Evolutionary conservation across 208 protist genomes (phyloP).

Genomic region (Acanthamoeba sp.): DNA sequence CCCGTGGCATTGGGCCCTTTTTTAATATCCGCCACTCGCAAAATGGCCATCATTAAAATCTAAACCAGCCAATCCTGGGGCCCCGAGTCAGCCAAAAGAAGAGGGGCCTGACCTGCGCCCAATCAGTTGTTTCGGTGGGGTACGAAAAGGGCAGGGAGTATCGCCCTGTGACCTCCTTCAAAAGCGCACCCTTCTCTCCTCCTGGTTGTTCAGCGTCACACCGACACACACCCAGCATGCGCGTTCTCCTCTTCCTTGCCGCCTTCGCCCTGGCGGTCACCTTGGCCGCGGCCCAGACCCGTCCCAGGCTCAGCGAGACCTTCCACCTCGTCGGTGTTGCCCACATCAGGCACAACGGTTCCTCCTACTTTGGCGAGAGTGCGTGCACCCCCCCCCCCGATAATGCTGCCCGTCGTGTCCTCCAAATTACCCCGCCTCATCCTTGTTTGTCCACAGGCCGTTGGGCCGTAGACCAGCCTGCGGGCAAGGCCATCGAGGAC

Average conservation of each 20-base stretch:
- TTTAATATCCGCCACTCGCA: too few species aligned
- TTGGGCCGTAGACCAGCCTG: background rate
- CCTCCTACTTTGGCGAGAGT: slow-evolving; percentile 21
- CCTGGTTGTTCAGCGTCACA: too few species aligned
- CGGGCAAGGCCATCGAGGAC: background rate
- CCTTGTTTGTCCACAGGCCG: background rate
- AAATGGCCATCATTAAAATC: too few species aligned
- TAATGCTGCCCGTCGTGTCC: too few species aligned
- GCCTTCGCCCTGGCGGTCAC: background rate
- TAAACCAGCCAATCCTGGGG: too few species aligned
- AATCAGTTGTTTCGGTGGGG: too few species aligned
- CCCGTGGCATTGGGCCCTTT: too few species aligned
- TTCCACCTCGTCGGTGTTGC: background rate
- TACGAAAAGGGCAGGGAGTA: too few species aligned
- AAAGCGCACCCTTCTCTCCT: too few species aligned
- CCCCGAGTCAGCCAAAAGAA: too few species aligned
- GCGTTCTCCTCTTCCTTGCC: background rate
- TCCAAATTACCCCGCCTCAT: background rate
- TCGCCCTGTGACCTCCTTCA: too few species aligned
- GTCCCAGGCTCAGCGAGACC: slow-evolving; percentile 20
- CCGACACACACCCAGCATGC: background rate
- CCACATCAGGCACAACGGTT: background rate
- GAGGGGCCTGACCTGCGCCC: too few species aligned
- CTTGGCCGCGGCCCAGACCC: background rate
- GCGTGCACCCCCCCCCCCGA: background rate